phyloP scores from a whole-genome alignment of 441 rosid genomes.

The Corymbia calophylla region DNA sequence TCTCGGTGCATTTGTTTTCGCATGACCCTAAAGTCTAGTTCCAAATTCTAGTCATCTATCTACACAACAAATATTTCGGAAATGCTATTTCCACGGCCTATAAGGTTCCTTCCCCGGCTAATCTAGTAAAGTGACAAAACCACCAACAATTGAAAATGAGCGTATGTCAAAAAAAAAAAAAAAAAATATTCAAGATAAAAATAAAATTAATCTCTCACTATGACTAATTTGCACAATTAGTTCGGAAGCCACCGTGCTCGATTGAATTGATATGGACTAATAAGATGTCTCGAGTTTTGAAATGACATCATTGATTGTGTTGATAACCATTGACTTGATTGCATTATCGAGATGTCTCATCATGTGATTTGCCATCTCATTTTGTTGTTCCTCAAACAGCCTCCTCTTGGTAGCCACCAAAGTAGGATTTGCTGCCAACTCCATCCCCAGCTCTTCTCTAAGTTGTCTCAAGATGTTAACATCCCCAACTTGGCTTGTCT shows the following conservation, averaged over 20 bases:
- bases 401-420: not conserved
- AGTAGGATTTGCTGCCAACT: not conserved
- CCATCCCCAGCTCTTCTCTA: fast-evolving
- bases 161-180: not conserved
- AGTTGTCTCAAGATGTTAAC: not conserved
- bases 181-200: not conserved
- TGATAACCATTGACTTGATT: not conserved
- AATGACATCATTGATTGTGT: not conserved
- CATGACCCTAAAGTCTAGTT: too few relatives aligned
- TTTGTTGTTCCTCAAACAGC: not conserved
- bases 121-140: too few relatives aligned
- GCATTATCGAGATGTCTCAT: not conserved
- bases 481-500: not conserved
- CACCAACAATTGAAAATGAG: not conserved
- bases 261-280: not conserved
- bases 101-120: too few relatives aligned
- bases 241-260: not conserved
- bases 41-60: too few relatives aligned
- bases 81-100: too few relatives aligned
- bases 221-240: not conserved
- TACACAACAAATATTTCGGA: too few relatives aligned
- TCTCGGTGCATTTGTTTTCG: not conserved
- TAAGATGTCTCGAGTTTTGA: not conserved
- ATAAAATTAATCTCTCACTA: not conserved
- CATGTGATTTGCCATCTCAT: not conserved